These are phyloP conservation scores for Lagenaria siceraria DNA, from an alignment of 306 rosid species.

Conservation along the genomic window DNA sequence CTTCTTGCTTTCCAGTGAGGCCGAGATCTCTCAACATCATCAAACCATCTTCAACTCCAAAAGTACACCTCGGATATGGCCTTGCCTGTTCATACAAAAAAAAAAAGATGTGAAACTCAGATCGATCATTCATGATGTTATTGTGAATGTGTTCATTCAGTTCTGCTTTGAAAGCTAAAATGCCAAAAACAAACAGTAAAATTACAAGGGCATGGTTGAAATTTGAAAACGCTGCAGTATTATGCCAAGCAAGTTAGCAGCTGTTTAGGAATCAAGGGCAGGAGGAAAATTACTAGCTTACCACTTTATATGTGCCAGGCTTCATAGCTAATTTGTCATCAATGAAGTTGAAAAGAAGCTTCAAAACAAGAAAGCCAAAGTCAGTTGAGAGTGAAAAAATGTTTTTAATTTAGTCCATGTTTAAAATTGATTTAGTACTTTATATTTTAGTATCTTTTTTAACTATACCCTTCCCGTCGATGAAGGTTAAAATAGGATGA, in stretches of 20 bases:
- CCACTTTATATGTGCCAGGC: constrained; percentile 62
- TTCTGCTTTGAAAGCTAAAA: not conserved
- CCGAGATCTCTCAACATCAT: constrained; percentile 56
- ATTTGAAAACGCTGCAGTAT: not conserved
- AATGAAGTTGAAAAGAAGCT: constrained; percentile 66
- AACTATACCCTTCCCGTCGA: not conserved
- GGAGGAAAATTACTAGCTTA: constrained; percentile 22
- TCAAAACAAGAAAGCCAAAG: constrained; percentile 10
- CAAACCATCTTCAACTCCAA: constrained; percentile 25
- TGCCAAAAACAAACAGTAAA: not conserved
- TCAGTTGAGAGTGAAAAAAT: constrained; percentile 2
- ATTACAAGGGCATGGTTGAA: constrained; percentile 8
- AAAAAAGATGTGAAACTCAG: not conserved
- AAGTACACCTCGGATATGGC: constrained; percentile 64
- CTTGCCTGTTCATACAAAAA: constrained; percentile 41
- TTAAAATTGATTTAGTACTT: not conserved
- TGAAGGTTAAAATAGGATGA: not conserved
- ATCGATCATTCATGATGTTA: not conserved
- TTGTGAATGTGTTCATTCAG: not conserved
- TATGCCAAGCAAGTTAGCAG: not conserved
- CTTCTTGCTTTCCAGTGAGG: constrained; percentile 68
- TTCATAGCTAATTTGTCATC: constrained; percentile 34
- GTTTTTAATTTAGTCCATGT: not conserved
- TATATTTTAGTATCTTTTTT: not conserved
- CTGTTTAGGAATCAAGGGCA: not conserved